phyloP scores from a whole-genome alignment of 371 early-diverging fungal species.

The Mortierella sp. region DNA sequence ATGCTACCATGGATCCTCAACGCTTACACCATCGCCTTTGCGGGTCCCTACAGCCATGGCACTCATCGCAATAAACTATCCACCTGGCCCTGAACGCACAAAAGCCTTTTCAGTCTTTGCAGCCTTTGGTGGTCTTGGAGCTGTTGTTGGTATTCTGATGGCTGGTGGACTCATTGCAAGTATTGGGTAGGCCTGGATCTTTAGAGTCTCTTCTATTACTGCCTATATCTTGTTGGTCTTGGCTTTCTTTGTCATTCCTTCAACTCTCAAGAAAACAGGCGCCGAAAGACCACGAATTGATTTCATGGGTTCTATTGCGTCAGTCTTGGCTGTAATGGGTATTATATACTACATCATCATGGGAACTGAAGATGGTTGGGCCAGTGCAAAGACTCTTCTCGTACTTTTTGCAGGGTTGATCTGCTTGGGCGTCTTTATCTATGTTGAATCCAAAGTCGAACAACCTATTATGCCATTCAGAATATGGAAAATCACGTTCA shows the following conservation, averaged over 20 bases:
- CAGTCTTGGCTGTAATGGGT: slow-evolving; percentile 21
- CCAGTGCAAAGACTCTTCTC: slow-evolving; percentile 33
- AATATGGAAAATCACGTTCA: slow-evolving; percentile 42
- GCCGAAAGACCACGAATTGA: slow-evolving; percentile 34
- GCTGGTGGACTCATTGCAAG: slow-evolving; percentile 44
- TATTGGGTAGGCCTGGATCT: slow-evolving; percentile 53
- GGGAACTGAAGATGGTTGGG: slow-evolving; percentile 41
- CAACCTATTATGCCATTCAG: slow-evolving; percentile 44
- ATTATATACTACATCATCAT: slow-evolving; percentile 41
- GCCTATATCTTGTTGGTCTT: slow-evolving; percentile 19
- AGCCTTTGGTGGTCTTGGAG: slow-evolving; percentile 51
- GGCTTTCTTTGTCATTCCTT: slow-evolving; percentile 32
- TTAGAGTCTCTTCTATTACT: slow-evolving; percentile 41
- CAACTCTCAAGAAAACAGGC: slow-evolving; percentile 8
- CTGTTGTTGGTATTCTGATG: slow-evolving; percentile 38
- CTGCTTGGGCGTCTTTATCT: slow-evolving; percentile 23
- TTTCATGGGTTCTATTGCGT: slow-evolving; percentile 25
- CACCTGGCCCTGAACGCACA: slow-evolving; percentile 39
- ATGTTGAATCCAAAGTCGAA: slow-evolving; percentile 22
- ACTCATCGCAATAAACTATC: slow-evolving; percentile 42
- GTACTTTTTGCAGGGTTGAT: slow-evolving; percentile 21
- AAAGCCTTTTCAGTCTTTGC: slow-evolving; percentile 46
- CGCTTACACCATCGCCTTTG: slow-evolving; percentile 52
- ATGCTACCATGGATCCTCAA: slow-evolving; percentile 44
- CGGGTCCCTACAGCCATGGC: slow-evolving; percentile 52